Conservation (phyloP, 768 basidiomycete genomes). For the Collybia sordida region DNA sequence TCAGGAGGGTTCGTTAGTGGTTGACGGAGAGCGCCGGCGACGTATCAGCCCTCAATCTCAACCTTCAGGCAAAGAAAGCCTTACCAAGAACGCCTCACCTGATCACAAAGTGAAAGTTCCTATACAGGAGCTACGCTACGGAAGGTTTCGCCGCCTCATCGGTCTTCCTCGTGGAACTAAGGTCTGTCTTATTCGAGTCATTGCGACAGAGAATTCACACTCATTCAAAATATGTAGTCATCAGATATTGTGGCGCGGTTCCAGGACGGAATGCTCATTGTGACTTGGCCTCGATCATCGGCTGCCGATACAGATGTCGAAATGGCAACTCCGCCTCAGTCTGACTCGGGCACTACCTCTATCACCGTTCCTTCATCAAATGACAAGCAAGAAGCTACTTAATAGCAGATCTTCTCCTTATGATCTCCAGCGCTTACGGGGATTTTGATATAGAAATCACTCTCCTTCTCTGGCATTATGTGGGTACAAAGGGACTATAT, state of each 20-base stretch:
- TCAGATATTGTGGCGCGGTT: constrained; percentile 34
- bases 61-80: not conserved
- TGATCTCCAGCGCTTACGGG: not conserved
- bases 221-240: constrained; percentile 25
- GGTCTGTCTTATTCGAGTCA: constrained; percentile 24
- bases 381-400: not conserved
- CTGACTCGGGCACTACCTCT: not conserved
- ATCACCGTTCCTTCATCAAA: not conserved
- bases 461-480: no score
- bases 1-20: constrained; percentile 29
- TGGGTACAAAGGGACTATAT: no score
- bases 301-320: not conserved
- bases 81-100: not conserved
- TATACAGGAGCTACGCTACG: constrained; percentile 42
- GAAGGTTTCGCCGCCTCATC: constrained; percentile 38
- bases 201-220: constrained; percentile 7
- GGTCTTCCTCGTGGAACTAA: constrained; percentile 35
- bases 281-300: constrained; percentile 37
- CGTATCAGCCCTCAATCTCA: constrained; percentile 4
- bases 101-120: constrained; percentile 13
- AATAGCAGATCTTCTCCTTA: not conserved
- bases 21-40: constrained; percentile 31
- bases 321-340: not conserved
- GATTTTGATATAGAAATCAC: no score
- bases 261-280: constrained; percentile 39